Evolutionary conservation across 176 grass and related monocot species (phyloP).

Genomic region (Coix lacrymajobi): DNA sequence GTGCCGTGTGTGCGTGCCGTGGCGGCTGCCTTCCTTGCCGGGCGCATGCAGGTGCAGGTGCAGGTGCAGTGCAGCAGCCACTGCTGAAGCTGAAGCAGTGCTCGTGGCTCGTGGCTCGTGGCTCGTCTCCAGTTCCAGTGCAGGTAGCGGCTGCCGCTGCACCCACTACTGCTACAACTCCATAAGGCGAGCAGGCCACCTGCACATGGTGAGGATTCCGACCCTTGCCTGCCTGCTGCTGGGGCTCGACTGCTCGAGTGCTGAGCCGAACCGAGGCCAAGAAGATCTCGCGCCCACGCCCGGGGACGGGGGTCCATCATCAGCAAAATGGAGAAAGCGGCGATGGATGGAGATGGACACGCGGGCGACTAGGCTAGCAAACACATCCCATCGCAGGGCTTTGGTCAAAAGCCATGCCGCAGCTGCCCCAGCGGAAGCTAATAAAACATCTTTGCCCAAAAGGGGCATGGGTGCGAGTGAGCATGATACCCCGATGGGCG

Average conservation of each 20-base stretch:
- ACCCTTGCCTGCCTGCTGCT: not conserved
- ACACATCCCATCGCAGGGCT: not conserved
- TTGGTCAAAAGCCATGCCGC: slow-evolving; percentile 43
- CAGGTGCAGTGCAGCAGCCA: no score
- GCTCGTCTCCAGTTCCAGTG: not conserved
- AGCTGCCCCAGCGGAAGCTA: not conserved
- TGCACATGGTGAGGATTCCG: not conserved
- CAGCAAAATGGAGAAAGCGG: slow-evolving; percentile 24
- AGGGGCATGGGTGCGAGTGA: not conserved
- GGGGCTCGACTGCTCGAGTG: not conserved
- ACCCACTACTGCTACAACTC: not conserved
- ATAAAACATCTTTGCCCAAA: slow-evolving; percentile 44
- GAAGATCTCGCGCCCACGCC: not conserved
- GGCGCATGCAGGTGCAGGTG: not conserved
- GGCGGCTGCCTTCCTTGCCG: not conserved
- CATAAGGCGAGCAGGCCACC: no score
- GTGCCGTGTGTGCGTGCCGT: slow-evolving; percentile 9
- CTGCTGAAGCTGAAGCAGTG: no score
- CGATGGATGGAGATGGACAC: no score
- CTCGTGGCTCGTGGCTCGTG: no score
- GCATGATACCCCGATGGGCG: slow-evolving; percentile 13
- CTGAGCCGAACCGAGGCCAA: not conserved
- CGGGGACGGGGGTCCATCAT: not conserved
- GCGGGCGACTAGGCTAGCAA: no score
- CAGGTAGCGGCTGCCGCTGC: not conserved